Conservation (phyloP, 2,329 filamentous ascomycete species). For the Bipolaris oryzae region DNA sequence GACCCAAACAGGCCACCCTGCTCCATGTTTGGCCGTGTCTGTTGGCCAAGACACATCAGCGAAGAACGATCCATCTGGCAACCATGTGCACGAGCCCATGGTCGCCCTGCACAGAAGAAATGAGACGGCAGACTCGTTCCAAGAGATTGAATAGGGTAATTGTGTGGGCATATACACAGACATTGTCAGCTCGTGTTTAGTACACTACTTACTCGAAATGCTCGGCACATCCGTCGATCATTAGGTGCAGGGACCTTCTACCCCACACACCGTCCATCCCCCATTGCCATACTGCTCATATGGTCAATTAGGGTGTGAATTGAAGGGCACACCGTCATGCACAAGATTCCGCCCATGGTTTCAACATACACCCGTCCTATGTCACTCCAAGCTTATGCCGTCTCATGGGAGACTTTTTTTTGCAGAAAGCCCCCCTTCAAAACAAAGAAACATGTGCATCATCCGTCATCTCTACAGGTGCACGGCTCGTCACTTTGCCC, state of each 20-base stretch:
- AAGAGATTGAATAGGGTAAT: background rate
- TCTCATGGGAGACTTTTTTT: too few species aligned
- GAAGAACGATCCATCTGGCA: too few species aligned
- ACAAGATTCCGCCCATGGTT: background rate
- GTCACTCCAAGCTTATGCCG: background rate
- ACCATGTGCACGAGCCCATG: background rate
- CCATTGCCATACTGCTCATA: slow-evolving; percentile 8
- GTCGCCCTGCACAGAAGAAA: background rate
- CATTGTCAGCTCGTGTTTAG: background rate
- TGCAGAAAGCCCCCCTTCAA: background rate
- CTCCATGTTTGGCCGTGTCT: background rate
- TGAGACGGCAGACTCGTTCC: background rate
- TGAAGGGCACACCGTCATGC: slow-evolving; percentile 6
- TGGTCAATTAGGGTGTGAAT: background rate
- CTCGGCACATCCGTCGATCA: slow-evolving; percentile 11
- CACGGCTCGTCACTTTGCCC: slow-evolving; percentile 2
- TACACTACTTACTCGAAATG: background rate
- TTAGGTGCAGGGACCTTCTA: slow-evolving; percentile 8
- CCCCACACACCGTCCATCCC: slow-evolving; percentile 21
- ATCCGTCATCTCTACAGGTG: slow-evolving; percentile 1
- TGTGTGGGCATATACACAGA: background rate
- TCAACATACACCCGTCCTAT: background rate
- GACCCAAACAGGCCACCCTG: background rate
- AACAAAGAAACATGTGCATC: slow-evolving; percentile 9
- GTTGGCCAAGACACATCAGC: too few species aligned